Evolutionary conservation across 2,329 filamentous ascomycete species (phyloP), one percentile per base, ranked within the genome.

Genomic region (Verticillium nonalfalfae): DNA sequence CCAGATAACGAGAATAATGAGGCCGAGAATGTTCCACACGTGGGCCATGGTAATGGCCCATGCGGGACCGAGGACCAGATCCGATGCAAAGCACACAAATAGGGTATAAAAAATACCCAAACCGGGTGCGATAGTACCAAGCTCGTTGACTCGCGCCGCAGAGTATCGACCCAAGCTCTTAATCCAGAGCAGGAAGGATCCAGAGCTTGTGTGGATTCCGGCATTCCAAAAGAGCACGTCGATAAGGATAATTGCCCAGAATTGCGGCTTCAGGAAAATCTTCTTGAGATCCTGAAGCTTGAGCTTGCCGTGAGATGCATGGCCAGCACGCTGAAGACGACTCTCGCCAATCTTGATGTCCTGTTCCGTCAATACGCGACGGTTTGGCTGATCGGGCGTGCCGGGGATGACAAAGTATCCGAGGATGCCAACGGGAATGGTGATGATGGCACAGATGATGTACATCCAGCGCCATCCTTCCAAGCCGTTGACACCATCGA

Each of bases 171-270:
- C 69, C 14, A 86, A 66, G 60, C 79, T 82, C 70, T 86, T 86
- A 56, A 87, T 72, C 84, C 84, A 87, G 0, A 87, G 74, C 2
- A 85, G 68, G 62, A 81, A 86, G 0, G 76, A 79, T 2, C 81
- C 83, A 1, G 77, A 73, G 7, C 69, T 75, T 1, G 76, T 78
- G 56, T 82, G 71, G 50, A 72, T 79, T n/a, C 77, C 70, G 5
- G 77, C 75, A 62, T 85, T 85, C 80, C 81, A 86, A 71, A 86
- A 86, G 31, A 86, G 74, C 5, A 83, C 74, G 56, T 84, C 79
- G 35, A 83, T 73, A 1, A 80, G 62, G 0, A 85, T 70, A 10
- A 86, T 70, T 0, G 76, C 71, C 75, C 80, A 86, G 58, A 86
- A 78, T 15, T 78, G 79, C 65, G 75, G 77, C 40, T 75, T 79